phyloP scores from a whole-genome alignment of 1,284 basidiomycete genomes.

The Erythrobasidium hasegawianum region DNA sequence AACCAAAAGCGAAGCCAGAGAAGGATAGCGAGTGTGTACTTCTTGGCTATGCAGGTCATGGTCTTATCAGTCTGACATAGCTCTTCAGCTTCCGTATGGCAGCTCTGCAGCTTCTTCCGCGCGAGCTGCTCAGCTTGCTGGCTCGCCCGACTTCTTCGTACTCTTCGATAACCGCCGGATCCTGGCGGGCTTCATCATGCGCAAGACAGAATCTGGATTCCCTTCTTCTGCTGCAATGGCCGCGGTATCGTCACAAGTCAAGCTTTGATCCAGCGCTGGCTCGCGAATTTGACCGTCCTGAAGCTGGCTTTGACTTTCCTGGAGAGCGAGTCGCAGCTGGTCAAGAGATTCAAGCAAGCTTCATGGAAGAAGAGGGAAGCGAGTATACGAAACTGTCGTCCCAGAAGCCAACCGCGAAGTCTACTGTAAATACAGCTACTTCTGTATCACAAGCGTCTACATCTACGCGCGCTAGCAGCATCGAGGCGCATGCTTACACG shows the following conservation, averaged over 20 bases:
- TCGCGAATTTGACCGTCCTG: constrained; percentile 32
- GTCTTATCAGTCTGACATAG: too few species aligned
- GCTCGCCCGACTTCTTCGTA: constrained; percentile 8
- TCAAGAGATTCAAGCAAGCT: background rate
- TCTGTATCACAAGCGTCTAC: background rate
- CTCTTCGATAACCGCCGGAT: background rate
- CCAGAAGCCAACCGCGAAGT: background rate
- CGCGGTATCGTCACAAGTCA: constrained; percentile 18
- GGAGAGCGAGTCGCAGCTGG: background rate
- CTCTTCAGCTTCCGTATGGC: constrained; percentile 6
- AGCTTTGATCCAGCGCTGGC: constrained; percentile 17
- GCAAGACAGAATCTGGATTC: background rate
- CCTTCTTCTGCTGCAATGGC: background rate
- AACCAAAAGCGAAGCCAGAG: too few species aligned
- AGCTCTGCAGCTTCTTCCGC: constrained; percentile 25
- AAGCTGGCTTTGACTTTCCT: constrained; percentile 18
- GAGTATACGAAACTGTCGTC: constrained; percentile 6
- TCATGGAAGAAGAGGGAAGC: constrained; percentile 13
- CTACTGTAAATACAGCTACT: background rate
- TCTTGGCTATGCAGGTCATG: too few species aligned
- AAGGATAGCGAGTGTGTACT: too few species aligned
- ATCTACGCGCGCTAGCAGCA: background rate
- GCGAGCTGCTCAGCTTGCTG: constrained; percentile 24
- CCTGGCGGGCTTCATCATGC: too few species aligned
- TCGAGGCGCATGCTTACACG: too few species aligned